Base-by-base conservation (phyloP, 129 eudicot genomes). In the Flaveria robusta region DNA sequence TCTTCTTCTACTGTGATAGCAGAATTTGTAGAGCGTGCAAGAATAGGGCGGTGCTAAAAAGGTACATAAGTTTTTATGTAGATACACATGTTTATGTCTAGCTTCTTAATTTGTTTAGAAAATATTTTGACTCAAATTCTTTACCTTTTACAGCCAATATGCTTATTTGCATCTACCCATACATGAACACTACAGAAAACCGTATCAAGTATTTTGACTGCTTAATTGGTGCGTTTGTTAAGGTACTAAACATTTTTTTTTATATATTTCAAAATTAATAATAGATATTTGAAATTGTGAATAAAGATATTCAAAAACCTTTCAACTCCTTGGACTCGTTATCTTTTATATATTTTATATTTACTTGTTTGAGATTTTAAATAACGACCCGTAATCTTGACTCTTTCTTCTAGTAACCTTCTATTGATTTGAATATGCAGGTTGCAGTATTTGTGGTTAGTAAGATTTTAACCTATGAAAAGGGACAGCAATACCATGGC, bases 151-250 rank as follows among this genome's bases (percentile, higher is more conserved):
- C 78, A 82, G 87, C 79, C 19, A 63, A 12, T 43, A 10, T 79
- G 47, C 87, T 80, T n/a, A 66, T 73, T 27, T 86, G 76, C 67
- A 63, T 86, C 15, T 86, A 79, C 77, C 89, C 87, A 6, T 83
- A 79, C 60, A 37, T 86, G 72, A 76, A 68, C 49, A 80, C 72
- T 50, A 52, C 52, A 12, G 83, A 67, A 52, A 66, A 10, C 0
- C 58, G 59, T 16, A 26, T 43, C 63, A 83, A 72, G 67, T 81
- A 77, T 29, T 83, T 79, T 27, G 78, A 83, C 49, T 80, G 59
- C 78, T 70, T 86, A 27, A 67, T 86, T 1, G 83, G 86, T 26
- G 83, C 81, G 3, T 80, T 86, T 0, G 68, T 83, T 29, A 86
- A 86, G 83, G 89, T 82, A 66, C 82, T 26, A 69, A 54, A 31